Evolutionary conservation across 2,329 filamentous ascomycete genomes (phyloP).

Genomic region (Colletotrichum tamarilloi): DNA sequence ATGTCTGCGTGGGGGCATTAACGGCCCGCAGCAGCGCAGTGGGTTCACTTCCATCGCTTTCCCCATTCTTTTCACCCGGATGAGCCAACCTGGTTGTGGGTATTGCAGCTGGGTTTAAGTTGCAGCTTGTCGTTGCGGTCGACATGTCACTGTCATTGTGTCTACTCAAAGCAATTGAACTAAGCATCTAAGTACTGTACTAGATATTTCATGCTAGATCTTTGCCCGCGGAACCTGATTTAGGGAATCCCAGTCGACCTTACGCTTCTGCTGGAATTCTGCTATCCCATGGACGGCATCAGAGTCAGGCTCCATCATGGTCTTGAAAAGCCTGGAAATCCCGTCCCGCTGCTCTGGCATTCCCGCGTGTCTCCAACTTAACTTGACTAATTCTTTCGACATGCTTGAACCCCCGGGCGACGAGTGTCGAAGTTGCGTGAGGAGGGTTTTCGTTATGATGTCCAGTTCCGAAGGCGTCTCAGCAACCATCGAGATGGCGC

Average conservation of each 20-base stretch:
- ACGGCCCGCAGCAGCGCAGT: not conserved
- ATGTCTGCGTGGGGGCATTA: not conserved
- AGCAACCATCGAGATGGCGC: not conserved
- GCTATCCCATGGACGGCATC: not conserved
- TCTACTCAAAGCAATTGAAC: too few relatives aligned
- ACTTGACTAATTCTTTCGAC: not conserved
- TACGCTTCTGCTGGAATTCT: not conserved
- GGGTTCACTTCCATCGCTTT: not conserved
- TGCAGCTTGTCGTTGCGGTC: too few relatives aligned
- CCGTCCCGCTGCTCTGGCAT: not conserved
- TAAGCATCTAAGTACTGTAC: too few relatives aligned
- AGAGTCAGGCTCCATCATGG: not conserved
- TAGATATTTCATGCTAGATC: not conserved
- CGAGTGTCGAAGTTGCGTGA: not conserved
- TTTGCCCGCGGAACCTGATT: not conserved
- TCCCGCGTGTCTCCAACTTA: not conserved
- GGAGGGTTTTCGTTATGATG: too few relatives aligned
- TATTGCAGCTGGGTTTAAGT: too few relatives aligned
- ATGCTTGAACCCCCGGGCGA: not conserved
- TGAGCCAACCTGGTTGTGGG: too few relatives aligned
- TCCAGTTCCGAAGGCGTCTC: not conserved
- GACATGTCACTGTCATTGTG: too few relatives aligned
- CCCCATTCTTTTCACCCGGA: not conserved
- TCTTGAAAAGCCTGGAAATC: not conserved
- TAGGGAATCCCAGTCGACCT: not conserved